These are phyloP conservation scores for Triticum urartu DNA, from an alignment of 176 grass and related monocot species.

Conservation along the genomic window DNA sequence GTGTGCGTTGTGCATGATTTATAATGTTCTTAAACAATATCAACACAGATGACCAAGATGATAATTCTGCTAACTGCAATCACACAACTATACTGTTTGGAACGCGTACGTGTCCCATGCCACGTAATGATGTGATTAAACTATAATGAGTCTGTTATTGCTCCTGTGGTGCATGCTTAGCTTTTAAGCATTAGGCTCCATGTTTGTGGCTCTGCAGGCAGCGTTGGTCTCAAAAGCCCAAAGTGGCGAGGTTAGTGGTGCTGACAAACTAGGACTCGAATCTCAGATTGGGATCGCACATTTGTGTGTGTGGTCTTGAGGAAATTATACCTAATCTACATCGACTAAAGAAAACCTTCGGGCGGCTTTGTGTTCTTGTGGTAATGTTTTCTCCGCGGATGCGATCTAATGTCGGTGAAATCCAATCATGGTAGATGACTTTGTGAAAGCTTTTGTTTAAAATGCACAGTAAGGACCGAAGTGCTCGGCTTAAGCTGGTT, in stretches of 20 bases:
- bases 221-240: slow-evolving; percentile 7
- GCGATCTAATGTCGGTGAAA: slow-evolving; percentile 35
- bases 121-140: not conserved
- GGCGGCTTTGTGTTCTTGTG: not conserved
- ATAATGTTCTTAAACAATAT: not conserved
- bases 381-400: not conserved
- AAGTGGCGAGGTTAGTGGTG: slow-evolving; percentile 30
- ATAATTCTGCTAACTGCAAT: not conserved
- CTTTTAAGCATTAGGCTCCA: not conserved
- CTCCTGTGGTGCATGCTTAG: slow-evolving; percentile 21
- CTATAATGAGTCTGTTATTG: slow-evolving; percentile 9
- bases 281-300: not conserved
- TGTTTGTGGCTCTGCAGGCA: slow-evolving; percentile 36
- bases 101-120: slow-evolving; percentile 10
- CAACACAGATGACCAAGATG: not conserved
- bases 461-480: not conserved
- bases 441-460: not conserved
- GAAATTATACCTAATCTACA: not conserved
- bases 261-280: slow-evolving; percentile 18
- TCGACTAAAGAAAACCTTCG: not conserved
- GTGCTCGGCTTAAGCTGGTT: not conserved
- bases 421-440: slow-evolving; percentile 24
- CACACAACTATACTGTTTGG: not conserved
- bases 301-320: not conserved
- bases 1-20: not conserved